Evolutionary conservation across 208 protist species (phyloP), one percentile per base, ranked within the genome.

Genomic region (Crithidia mellificae): DNA sequence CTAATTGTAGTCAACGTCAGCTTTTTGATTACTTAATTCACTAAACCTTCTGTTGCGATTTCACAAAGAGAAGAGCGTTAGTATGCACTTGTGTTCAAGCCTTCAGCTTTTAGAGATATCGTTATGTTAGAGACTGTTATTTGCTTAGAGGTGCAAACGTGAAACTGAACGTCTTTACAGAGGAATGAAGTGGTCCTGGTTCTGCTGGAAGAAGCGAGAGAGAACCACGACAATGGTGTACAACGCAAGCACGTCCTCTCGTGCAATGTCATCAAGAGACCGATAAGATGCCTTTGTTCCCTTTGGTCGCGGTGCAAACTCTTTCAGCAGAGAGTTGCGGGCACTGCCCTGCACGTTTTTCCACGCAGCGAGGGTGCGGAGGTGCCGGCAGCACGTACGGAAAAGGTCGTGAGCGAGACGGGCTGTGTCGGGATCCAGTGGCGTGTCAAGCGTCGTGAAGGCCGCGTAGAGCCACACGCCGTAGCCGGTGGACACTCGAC

Each of bases 161-260:
- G 15, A 46, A 20, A 4, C 8, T 41, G 6, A 6, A 6, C 36
- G 9, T 12, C 9, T 12, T 12, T 83, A 93, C 38, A 94, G 67
- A n/a, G 83, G 85, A 47, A 95, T 88, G 8, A 95, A 74, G 24
- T 75, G 77, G 67, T 90, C 88, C 53, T 91, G 84, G 65, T 95
- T 95, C 64, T 91, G 85, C 12, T 83, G 72, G 61, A 95, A 95
- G 25, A 92, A 73, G 47, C 88, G 91, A 25, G 87, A 70, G 11
- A 95, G 78, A 39, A 91, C 61, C 19, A 95, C 68, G 29, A 92
- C 75, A 39, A 95, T 47, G 6, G 87, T 85, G 57, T 90, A 83
- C 11, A 95, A 52, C 4, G 85, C 86, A n/a, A 83, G 69, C 39
- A 95, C 68, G 50, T 95, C 90, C 25, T 84, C 78, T 12, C 43